These are phyloP conservation scores for Emiliania huxleyi DNA, from an alignment of 78 protist species.

Conservation along the genomic window DNA sequence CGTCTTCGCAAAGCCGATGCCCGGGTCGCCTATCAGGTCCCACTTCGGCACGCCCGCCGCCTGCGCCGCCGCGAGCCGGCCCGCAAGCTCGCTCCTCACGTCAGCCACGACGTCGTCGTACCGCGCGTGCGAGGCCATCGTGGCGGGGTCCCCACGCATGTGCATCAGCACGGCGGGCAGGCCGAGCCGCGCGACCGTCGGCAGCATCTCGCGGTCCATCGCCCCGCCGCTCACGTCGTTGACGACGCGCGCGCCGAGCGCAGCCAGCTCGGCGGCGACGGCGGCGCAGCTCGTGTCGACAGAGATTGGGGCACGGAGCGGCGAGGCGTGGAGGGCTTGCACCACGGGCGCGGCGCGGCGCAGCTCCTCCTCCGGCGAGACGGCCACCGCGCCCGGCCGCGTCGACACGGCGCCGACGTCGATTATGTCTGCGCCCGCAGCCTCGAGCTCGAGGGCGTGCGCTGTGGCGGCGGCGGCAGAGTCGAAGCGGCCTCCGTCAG, in stretches of 20 bases:
- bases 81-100: not conserved
- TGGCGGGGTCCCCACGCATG: constrained; percentile 36
- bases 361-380: constrained; percentile 57
- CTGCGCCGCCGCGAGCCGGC: constrained; percentile 20
- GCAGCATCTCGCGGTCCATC: constrained; percentile 52
- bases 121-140: not conserved
- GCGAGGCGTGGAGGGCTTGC: constrained; percentile 29
- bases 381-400: constrained; percentile 61
- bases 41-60: constrained; percentile 51
- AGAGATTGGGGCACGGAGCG: constrained; percentile 21
- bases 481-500: constrained; percentile 64
- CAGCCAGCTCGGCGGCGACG: constrained; percentile 56
- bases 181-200: constrained; percentile 29
- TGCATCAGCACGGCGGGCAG: constrained; percentile 63
- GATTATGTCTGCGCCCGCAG: constrained; percentile 60
- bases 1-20: constrained; percentile 75
- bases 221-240: constrained; percentile 66
- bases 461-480: not conserved
- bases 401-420: constrained; percentile 78
- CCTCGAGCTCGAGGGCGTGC: not conserved
- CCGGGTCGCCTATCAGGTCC: constrained; percentile 71
- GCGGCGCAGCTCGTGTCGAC: constrained; percentile 62
- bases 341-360: constrained; percentile 57
- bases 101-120: not conserved
- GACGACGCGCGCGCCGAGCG: constrained; percentile 55